phyloP scores from a whole-genome alignment of 2,329 filamentous ascomycete species.

The Scorias spongiosa region DNA sequence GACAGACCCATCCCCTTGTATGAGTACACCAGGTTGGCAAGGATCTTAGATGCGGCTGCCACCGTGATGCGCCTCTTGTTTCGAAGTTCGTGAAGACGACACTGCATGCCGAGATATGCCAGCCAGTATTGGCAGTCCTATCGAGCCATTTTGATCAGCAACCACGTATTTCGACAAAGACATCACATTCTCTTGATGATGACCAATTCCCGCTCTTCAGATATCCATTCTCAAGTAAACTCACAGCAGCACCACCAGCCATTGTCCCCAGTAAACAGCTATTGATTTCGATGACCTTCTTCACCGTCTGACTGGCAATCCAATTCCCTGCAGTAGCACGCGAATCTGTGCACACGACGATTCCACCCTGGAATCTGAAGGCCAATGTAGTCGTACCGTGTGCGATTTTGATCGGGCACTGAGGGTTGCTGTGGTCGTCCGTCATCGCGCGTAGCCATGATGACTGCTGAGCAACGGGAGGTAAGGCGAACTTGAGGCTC shows the following conservation, averaged over 20 bases:
- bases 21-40: constrained; percentile 92
- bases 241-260: constrained; percentile 86
- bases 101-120: constrained; percentile 96
- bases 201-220: neutral
- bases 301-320: constrained; percentile 99
- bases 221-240: constrained; percentile 15
- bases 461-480: constrained; percentile 76
- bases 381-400: constrained; percentile 97
- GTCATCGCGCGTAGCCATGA: constrained; percentile 94
- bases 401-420: constrained; percentile 97
- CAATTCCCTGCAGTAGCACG: constrained; percentile 94
- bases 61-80: constrained; percentile 98
- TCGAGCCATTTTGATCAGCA: too few species aligned
- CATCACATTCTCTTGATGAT: too few species aligned
- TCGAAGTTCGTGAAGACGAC: constrained; percentile 94
- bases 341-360: constrained; percentile 96
- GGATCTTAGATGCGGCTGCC: constrained; percentile 92
- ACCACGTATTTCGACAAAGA: neutral
- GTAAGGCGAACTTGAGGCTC: constrained; percentile 87
- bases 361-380: constrained; percentile 95
- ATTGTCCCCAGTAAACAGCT: constrained; percentile 87
- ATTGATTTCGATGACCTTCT: constrained; percentile 99
- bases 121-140: constrained; percentile 99
- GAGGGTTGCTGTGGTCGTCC: constrained; percentile 91
- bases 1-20: constrained; percentile 98